A percentile compares a stretch with the other conserved stretches of the same genome.
Conservation (phyloP, 139 green algal genomes). For the Chlorella sp. region DNA sequence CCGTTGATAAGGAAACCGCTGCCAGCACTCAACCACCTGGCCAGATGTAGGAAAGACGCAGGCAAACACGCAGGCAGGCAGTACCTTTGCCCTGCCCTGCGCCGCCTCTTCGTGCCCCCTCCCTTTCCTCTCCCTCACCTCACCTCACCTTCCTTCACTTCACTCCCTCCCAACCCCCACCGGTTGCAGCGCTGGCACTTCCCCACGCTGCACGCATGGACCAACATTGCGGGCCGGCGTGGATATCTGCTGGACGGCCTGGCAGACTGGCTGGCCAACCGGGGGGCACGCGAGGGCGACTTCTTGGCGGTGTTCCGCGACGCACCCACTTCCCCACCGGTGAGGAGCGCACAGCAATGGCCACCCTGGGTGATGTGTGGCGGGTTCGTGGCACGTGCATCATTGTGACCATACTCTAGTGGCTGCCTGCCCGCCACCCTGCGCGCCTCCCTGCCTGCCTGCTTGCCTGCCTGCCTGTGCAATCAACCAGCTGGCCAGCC, state of each 20-base stretch:
- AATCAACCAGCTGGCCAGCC: too few relatives aligned
- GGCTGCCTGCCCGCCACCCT: too few relatives aligned
- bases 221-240: slow-evolving; percentile 36
- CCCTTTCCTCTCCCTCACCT: too few relatives aligned
- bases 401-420: too few relatives aligned
- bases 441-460: neutral
- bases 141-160: neutral
- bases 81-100: too few relatives aligned
- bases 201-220: slow-evolving; percentile 43
- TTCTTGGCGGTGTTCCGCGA: slow-evolving; percentile 43
- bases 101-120: too few relatives aligned
- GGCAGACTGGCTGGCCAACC: slow-evolving; percentile 22
- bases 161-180: neutral
- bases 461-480: too few relatives aligned
- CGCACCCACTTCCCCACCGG: slow-evolving; percentile 21
- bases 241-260: slow-evolving; percentile 57
- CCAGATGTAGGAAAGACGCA: too few relatives aligned
- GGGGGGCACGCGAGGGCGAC: slow-evolving; percentile 40
- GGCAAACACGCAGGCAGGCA: too few relatives aligned
- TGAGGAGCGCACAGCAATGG: neutral
- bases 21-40: too few relatives aligned
- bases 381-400: neutral
- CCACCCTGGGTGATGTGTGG: neutral
- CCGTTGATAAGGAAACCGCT: too few relatives aligned
- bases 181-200: slow-evolving; percentile 43